These are phyloP conservation scores for Coniferiporia weirii DNA, from an alignment of 1,284 basidiomycete genomes.

Conservation along the genomic window DNA sequence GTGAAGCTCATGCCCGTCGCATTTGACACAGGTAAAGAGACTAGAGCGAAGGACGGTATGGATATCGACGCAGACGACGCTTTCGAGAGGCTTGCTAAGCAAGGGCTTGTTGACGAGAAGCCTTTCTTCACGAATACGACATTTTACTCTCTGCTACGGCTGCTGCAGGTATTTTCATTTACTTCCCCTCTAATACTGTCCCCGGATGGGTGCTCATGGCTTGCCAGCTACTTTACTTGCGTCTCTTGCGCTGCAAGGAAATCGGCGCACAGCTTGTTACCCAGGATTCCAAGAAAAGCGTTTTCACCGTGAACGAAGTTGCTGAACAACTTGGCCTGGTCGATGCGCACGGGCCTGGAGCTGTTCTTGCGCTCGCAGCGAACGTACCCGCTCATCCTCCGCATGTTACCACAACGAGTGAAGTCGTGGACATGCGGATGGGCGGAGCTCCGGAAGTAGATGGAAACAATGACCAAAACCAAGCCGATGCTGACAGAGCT, in stretches of 20 bases:
- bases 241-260: slow-evolving; percentile 83
- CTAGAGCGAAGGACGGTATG: slow-evolving; percentile 3
- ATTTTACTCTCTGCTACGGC: slow-evolving; percentile 84
- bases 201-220: neutral
- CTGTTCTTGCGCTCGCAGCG: slow-evolving; percentile 58
- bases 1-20: slow-evolving; percentile 19
- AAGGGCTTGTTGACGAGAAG: slow-evolving; percentile 12
- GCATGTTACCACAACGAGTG: slow-evolving; percentile 19
- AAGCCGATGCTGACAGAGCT: neutral
- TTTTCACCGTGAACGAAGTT: slow-evolving; percentile 59
- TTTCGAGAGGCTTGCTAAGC: slow-evolving; percentile 12
- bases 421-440: neutral
- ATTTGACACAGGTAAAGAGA: slow-evolving; percentile 1
- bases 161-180: slow-evolving; percentile 69
- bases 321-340: slow-evolving; percentile 70
- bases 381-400: slow-evolving; percentile 41
- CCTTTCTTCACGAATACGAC: slow-evolving; percentile 92
- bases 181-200: neutral
- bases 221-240: slow-evolving; percentile 80
- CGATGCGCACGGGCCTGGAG: slow-evolving; percentile 69
- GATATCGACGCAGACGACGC: slow-evolving; percentile 9
- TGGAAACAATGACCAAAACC: neutral
- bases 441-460: neutral
- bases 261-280: slow-evolving; percentile 61
- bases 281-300: slow-evolving; percentile 47